A percentile compares a stretch with the other conserved stretches of the same genome.
phyloP scores from a whole-genome alignment of 208 protist genomes.

The Acanthamoeba lenticulata region DNA sequence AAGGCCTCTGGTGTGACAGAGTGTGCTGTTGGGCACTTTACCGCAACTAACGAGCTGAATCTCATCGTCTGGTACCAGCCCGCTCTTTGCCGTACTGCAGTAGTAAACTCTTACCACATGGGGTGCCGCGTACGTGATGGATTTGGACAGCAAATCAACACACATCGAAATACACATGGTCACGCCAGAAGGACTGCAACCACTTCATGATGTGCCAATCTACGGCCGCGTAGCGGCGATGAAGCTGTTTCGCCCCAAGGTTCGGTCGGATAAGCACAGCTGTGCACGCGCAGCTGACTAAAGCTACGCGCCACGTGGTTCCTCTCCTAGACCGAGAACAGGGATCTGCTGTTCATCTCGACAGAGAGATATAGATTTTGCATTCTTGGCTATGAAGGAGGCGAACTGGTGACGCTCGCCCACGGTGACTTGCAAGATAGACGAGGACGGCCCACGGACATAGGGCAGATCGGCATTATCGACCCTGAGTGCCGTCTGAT shows the following conservation, averaged over 20 bases:
- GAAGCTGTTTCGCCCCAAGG: slow-evolving; percentile 66
- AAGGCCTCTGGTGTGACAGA: slow-evolving; percentile 83
- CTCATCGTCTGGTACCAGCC: slow-evolving; percentile 82
- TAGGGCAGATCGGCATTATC: slow-evolving; percentile 81
- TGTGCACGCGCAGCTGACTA: not conserved
- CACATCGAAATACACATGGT: slow-evolving; percentile 84
- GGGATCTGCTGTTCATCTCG: slow-evolving; percentile 81
- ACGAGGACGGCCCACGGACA: slow-evolving; percentile 68
- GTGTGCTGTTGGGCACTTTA: slow-evolving; percentile 81
- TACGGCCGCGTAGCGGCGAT: slow-evolving; percentile 84
- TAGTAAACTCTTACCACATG: not conserved
- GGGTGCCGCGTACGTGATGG: not conserved
- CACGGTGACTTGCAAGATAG: slow-evolving; percentile 80
- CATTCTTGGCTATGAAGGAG: slow-evolving; percentile 80
- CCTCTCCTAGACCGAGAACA: slow-evolving; percentile 39
- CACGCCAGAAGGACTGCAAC: slow-evolving; percentile 79
- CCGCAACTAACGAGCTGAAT: slow-evolving; percentile 80
- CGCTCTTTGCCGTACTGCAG: not conserved
- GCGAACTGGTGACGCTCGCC: slow-evolving; percentile 82
- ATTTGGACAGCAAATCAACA: slow-evolving; percentile 80
- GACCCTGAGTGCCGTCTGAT: slow-evolving; percentile 84
- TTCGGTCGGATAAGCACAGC: not conserved
- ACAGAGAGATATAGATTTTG: slow-evolving; percentile 85
- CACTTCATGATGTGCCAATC: slow-evolving; percentile 82
- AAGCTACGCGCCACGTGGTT: not conserved